A percentile compares a stretch with the other conserved stretches of the same genome.
phyloP scores from a whole-genome alignment of 2,329 filamentous ascomycete genomes.

The Westerdykella ornata region DNA sequence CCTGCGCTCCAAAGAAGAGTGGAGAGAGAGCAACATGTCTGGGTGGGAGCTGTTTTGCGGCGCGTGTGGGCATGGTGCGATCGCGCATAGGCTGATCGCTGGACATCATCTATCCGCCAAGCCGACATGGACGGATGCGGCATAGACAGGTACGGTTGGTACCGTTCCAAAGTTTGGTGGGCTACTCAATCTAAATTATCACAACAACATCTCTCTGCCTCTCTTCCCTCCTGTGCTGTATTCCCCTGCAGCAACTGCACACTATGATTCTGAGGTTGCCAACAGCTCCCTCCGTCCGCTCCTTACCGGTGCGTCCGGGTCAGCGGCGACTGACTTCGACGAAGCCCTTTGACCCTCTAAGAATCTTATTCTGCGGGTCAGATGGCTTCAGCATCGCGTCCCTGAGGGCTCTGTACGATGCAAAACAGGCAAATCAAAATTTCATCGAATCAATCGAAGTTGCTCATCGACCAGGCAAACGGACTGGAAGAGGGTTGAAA shows the following conservation, averaged over 20 bases:
- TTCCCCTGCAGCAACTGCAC: conserved; percentile 1
- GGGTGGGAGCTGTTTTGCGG: neutral
- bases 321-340: conserved; percentile 10
- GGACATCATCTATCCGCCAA: too few relatives aligned
- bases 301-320: conserved; percentile 5
- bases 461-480: conserved; percentile 72
- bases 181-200: too few relatives aligned
- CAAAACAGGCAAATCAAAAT: conserved; percentile 40
- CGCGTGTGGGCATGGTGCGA: conserved; percentile 1
- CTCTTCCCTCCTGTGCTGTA: neutral
- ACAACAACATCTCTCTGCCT: neutral
- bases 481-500: conserved; percentile 68
- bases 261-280: conserved; percentile 21
- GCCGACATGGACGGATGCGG: conserved; percentile 3
- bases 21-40: neutral
- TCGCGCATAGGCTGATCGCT: neutral
- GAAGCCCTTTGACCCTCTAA: conserved; percentile 51
- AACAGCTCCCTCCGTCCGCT: conserved; percentile 16
- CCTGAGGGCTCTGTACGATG: conserved; percentile 60
- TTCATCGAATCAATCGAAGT: conserved; percentile 69
- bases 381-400: conserved; percentile 83
- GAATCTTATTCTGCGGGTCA: conserved; percentile 89
- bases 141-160: too few relatives aligned
- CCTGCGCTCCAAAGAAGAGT: too few relatives aligned
- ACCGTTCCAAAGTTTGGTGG: too few relatives aligned